Percentiles rank a stretch among this genome's conserved stretches.
These are phyloP conservation scores for Peterozyma toletana DNA, from an alignment of 805 yeast genomes.

Conservation along the genomic window DNA sequence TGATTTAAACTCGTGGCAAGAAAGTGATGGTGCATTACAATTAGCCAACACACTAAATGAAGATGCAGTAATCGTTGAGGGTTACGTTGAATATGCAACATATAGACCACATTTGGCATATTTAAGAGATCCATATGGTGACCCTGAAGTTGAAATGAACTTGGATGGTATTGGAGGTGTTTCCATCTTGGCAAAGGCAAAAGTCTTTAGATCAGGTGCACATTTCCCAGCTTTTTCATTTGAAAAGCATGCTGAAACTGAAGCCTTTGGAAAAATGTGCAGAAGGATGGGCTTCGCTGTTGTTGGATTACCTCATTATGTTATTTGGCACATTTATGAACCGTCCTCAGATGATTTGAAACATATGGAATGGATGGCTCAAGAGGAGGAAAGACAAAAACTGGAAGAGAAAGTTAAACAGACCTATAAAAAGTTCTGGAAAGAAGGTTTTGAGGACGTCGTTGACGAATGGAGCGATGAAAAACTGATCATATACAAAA, in stretches of 20 bases:
- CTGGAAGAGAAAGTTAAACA: constrained; percentile 58
- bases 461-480: constrained; percentile 68
- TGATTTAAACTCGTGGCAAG: constrained; percentile 82
- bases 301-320: constrained; percentile 88
- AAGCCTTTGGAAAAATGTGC: constrained; percentile 89
- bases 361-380: constrained; percentile 82
- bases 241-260: constrained; percentile 95
- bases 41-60: constrained; percentile 75
- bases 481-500: constrained; percentile 63
- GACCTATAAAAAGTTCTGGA: constrained; percentile 68
- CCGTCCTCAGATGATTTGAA: constrained; percentile 87
- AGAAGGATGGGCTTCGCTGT: constrained; percentile 83
- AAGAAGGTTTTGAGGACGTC: constrained; percentile 71
- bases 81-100: constrained; percentile 94
- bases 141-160: constrained; percentile 87
- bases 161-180: constrained; percentile 98
- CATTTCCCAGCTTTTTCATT: constrained; percentile 97
- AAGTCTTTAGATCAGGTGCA: constrained; percentile 79
- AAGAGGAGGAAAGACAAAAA: constrained; percentile 60
- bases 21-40: constrained; percentile 73
- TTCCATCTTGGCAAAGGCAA: constrained; percentile 81
- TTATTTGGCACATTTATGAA: constrained; percentile 95
- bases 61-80: constrained; percentile 96
- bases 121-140: constrained; percentile 90
- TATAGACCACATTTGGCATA: constrained; percentile 98